Conservation (phyloP, 257 asterid genomes). For the Datura wrightii region DNA sequence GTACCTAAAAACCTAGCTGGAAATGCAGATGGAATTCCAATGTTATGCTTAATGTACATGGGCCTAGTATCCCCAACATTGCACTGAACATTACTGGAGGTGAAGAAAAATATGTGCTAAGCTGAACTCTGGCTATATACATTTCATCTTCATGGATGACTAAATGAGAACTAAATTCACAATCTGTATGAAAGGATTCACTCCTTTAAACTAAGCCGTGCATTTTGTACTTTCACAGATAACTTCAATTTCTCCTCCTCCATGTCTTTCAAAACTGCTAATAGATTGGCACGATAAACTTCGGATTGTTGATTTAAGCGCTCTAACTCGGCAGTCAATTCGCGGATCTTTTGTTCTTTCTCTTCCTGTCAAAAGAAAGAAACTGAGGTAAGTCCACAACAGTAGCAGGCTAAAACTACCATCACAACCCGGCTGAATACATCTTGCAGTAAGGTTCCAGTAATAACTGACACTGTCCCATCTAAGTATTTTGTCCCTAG, state of each 20-base stretch:
- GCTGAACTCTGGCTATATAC: not conserved
- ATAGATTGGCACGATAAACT: slow-evolving; percentile 79
- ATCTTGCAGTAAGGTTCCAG: not conserved
- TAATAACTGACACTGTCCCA: not conserved
- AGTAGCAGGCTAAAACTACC: not conserved
- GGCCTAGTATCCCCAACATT: not conserved
- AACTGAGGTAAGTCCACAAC: not conserved
- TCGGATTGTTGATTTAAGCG: slow-evolving; percentile 63
- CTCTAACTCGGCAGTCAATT: slow-evolving; percentile 62
- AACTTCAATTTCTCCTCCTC: slow-evolving; percentile 94
- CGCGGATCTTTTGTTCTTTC: slow-evolving; percentile 73
- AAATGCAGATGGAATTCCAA: not conserved
- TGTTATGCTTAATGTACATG: not conserved
- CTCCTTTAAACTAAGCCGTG: slow-evolving; percentile 82
- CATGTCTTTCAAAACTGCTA: slow-evolving; percentile 76
- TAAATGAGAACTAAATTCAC: not conserved
- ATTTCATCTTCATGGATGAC: not conserved
- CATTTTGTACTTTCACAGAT: slow-evolving; percentile 89
- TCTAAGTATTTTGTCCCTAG: not conserved
- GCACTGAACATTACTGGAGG: not conserved
- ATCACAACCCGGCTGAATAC: not conserved
- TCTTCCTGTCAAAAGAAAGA: slow-evolving; percentile 62
- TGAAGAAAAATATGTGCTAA: not conserved
- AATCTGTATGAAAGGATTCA: slow-evolving; percentile 35
- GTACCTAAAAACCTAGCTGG: not conserved